Percentiles rank a stretch among this genome's conserved stretches.
phyloP scores from a whole-genome alignment of 2,329 filamentous ascomycete genomes.

The Anisogramma anomala region DNA sequence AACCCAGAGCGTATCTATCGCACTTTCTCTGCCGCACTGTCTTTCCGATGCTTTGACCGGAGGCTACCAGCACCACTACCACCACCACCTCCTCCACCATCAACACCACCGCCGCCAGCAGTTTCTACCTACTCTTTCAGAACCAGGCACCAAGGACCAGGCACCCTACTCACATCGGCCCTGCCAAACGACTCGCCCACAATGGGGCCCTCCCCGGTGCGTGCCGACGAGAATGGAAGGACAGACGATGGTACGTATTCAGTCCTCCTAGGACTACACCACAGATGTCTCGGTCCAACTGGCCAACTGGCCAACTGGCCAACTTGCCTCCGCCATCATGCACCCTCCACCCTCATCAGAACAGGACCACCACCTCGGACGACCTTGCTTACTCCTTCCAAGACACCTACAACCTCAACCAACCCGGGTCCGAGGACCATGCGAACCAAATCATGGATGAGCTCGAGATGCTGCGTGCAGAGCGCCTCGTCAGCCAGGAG shows the following conservation, averaged over 20 bases:
- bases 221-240: constrained; percentile 9
- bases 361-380: background rate
- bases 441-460: constrained; percentile 34
- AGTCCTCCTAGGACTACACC: background rate
- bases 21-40: background rate
- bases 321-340: background rate
- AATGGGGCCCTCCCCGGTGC: constrained; percentile 12
- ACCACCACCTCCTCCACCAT: too few relatives aligned
- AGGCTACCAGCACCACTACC: too few relatives aligned
- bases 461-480: constrained; percentile 36
- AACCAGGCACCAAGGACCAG: too few relatives aligned
- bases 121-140: too few relatives aligned
- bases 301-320: too few relatives aligned
- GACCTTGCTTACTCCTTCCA: constrained; percentile 5
- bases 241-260: constrained; percentile 10
- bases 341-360: background rate
- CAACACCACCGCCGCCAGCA: too few relatives aligned
- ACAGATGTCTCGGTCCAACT: background rate
- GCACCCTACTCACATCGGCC: background rate
- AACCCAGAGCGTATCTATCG: too few relatives aligned
- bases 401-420: constrained; percentile 14
- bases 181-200: constrained; percentile 1
- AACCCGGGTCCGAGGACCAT: constrained; percentile 20
- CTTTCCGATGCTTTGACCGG: background rate
- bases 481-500: constrained; percentile 34